These are phyloP conservation scores for Apiospora phragmitis DNA, from an alignment of 2,329 filamentous ascomycete genomes.

Conservation along the genomic window DNA sequence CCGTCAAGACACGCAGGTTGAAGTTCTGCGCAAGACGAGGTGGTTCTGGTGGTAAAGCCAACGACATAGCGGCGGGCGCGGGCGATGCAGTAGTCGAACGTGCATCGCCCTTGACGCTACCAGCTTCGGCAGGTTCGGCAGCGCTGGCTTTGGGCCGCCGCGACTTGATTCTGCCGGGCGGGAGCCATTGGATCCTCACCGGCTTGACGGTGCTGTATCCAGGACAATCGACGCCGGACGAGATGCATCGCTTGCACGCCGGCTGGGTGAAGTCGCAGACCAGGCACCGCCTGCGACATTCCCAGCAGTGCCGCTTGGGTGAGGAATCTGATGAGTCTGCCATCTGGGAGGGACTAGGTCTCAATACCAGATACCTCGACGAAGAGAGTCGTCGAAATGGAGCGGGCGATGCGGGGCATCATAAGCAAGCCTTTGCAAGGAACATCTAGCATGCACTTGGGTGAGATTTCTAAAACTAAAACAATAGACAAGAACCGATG, in stretches of 20 bases:
- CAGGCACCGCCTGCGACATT: slow-evolving; percentile 28
- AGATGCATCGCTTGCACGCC: slow-evolving; percentile 27
- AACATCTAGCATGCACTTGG: not conserved
- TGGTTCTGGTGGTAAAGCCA: not conserved
- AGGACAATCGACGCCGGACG: slow-evolving; percentile 25
- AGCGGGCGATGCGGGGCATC: not conserved
- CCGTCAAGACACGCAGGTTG: slow-evolving; percentile 18
- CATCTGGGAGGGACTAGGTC: not conserved
- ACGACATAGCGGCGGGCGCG: not conserved
- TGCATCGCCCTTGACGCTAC: not conserved
- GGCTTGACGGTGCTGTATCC: slow-evolving; percentile 28
- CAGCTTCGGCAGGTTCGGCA: not conserved
- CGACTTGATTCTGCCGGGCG: slow-evolving; percentile 25
- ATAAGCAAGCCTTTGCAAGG: not conserved
- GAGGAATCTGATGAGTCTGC: not conserved
- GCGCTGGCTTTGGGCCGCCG: slow-evolving; percentile 12
- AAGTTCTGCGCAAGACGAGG: not conserved
- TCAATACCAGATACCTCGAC: not conserved
- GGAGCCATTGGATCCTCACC: slow-evolving; percentile 23
- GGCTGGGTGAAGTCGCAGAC: slow-evolving; percentile 31
- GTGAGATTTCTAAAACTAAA: not conserved
- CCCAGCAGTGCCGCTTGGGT: slow-evolving; percentile 29
- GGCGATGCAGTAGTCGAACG: not conserved
- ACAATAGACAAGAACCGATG: not conserved
- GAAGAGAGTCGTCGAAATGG: too few species aligned